Evolutionary conservation across 257 asterid genomes (phyloP).

Genomic region (Ballota nigra): DNA sequence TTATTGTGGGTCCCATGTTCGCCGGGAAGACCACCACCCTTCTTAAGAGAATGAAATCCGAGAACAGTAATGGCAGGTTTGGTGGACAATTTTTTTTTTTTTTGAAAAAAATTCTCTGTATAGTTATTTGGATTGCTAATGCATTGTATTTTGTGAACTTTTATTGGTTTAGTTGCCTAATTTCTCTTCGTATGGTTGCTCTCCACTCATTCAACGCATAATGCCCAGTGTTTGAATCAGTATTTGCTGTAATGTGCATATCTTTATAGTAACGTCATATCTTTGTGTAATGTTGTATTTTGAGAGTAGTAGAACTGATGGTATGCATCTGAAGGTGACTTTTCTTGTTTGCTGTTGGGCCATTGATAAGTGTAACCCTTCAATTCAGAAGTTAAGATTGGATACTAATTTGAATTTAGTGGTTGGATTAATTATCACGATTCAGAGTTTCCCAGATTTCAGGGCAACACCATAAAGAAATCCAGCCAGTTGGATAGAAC

Average conservation of each 20-base stretch:
- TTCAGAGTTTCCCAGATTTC: slow-evolving; percentile 76
- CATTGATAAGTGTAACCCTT: slow-evolving; percentile 8
- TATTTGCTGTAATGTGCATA: neutral
- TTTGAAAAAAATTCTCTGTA: neutral
- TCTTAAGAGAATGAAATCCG: slow-evolving; percentile 71
- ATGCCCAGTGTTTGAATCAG: neutral
- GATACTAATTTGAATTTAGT: slow-evolving; percentile 22
- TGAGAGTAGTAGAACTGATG: slow-evolving; percentile 15
- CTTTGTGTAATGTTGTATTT: slow-evolving; percentile 18
- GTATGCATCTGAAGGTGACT: neutral
- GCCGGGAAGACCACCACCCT: slow-evolving; percentile 97
- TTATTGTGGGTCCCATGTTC: slow-evolving; percentile 97
- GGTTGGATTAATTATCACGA: slow-evolving; percentile 40
- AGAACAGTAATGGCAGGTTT: slow-evolving; percentile 77
- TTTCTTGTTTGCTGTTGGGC: slow-evolving; percentile 15
- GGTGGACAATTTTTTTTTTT: slow-evolving; percentile 15
- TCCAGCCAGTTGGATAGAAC: slow-evolving; percentile 56
- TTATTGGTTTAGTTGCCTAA: neutral
- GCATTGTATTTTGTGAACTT: neutral
- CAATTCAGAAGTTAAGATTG: slow-evolving; percentile 24
- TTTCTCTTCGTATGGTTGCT: neutral
- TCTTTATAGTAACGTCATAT: neutral
- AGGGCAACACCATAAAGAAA: slow-evolving; percentile 50
- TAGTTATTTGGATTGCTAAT: neutral
- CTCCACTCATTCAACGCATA: neutral